Evolutionary conservation across 805 yeast genomes (phyloP).

Genomic region (Lipomyces lipofer): DNA sequence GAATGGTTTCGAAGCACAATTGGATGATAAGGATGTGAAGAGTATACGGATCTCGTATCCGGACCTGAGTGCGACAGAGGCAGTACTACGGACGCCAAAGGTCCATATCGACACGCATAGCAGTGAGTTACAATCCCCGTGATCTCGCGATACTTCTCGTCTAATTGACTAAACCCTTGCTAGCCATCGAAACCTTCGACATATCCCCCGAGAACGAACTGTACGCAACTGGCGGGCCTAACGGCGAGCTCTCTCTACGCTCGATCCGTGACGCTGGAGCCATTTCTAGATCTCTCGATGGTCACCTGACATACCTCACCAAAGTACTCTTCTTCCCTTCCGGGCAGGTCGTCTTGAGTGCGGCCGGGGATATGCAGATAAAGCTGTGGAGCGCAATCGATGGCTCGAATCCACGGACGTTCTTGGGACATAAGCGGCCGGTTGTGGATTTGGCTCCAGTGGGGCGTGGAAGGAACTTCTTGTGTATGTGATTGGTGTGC

Average conservation of each 20-base stretch:
- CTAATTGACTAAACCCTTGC: constrained; percentile 18
- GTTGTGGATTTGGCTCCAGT: constrained; percentile 54
- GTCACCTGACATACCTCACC: constrained; percentile 54
- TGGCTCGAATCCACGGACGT: constrained; percentile 52
- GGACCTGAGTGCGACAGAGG: constrained; percentile 9
- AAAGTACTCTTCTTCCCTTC: constrained; percentile 60
- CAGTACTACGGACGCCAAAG: constrained; percentile 9
- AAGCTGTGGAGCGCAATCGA: constrained; percentile 60
- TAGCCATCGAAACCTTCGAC: constrained; percentile 38
- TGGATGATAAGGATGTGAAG: constrained; percentile 14
- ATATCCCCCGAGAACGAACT: constrained; percentile 37
- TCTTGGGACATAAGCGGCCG: constrained; percentile 51
- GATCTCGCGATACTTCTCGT: no score
- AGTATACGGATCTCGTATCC: constrained; percentile 5
- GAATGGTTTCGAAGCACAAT: constrained; percentile 24
- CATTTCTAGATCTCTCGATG: constrained; percentile 39
- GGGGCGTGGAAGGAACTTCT: constrained; percentile 67
- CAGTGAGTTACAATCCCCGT: neutral
- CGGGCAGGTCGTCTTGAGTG: constrained; percentile 57
- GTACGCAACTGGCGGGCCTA: constrained; percentile 41
- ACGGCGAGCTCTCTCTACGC: constrained; percentile 3
- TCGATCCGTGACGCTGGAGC: neutral
- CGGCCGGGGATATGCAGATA: constrained; percentile 59
- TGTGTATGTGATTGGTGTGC: constrained; percentile 50
- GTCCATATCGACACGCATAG: neutral